These are phyloP conservation scores for Monascus ruber DNA, from an alignment of 2,329 filamentous ascomycete species.

Conservation along the genomic window DNA sequence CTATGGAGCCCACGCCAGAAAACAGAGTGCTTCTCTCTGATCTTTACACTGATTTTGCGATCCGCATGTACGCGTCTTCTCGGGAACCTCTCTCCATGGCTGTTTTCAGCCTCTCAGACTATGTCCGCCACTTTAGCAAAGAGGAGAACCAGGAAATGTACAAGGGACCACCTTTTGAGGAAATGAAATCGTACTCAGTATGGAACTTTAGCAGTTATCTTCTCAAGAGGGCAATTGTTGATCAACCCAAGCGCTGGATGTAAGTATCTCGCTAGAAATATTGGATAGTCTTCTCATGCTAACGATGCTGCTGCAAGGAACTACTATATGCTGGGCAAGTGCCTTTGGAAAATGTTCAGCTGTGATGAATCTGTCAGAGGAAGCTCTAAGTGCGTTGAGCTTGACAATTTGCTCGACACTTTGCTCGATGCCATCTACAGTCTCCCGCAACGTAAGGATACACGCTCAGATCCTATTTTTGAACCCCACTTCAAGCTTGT, in stretches of 20 bases:
- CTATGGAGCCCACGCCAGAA: constrained; percentile 43
- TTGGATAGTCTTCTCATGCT: constrained; percentile 6
- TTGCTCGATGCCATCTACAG: constrained; percentile 50
- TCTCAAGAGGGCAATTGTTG: constrained; percentile 47
- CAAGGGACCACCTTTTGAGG: constrained; percentile 44
- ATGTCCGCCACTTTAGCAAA: constrained; percentile 49
- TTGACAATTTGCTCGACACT: constrained; percentile 43
- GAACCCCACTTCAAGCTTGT: constrained; percentile 91
- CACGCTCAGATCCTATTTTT: constrained; percentile 60
- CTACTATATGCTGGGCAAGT: constrained; percentile 60
- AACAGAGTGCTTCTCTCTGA: constrained; percentile 49
- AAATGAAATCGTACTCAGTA: constrained; percentile 47
- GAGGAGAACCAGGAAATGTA: constrained; percentile 44
- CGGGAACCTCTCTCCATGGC: constrained; percentile 58
- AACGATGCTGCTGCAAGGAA: constrained; percentile 31
- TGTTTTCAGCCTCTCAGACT: constrained; percentile 52
- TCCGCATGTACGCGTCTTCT: constrained; percentile 57
- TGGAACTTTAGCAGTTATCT: constrained; percentile 55
- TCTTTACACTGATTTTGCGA: constrained; percentile 57
- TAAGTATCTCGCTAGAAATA: constrained; percentile 24
- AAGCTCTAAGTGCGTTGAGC: constrained; percentile 21
- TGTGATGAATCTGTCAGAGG: constrained; percentile 32
- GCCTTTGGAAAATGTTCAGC: constrained; percentile 59
- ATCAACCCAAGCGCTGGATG: constrained; percentile 53
- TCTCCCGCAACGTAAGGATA: constrained; percentile 50